Evolutionary conservation across 176 grass and related monocot genomes (phyloP).

Genomic region (Phragmites australis): DNA sequence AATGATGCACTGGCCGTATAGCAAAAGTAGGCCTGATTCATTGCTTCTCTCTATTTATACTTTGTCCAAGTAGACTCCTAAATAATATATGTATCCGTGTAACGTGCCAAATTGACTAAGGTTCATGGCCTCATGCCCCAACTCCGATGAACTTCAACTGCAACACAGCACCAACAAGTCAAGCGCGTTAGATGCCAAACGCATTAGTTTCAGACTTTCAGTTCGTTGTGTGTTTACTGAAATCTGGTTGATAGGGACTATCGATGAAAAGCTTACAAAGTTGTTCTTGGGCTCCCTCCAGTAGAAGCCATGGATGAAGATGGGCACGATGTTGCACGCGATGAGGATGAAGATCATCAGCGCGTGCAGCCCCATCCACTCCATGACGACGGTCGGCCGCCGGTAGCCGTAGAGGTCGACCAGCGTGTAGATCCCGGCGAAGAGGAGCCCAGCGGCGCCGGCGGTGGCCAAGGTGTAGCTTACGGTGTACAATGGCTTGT

Average conservation of each 20-base stretch:
- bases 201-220: neutral
- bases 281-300: slow-evolving; percentile 85
- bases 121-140: slow-evolving; percentile 38
- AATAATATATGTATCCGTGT: neutral
- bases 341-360: slow-evolving; percentile 82
- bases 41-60: neutral
- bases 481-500: slow-evolving; percentile 79
- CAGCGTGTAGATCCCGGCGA: slow-evolving; percentile 68
- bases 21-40: slow-evolving; percentile 53
- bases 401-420: slow-evolving; percentile 81
- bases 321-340: slow-evolving; percentile 81
- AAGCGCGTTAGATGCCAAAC: neutral
- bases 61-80: slow-evolving; percentile 34
- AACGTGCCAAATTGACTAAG: too few species aligned
- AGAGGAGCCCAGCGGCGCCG: slow-evolving; percentile 66
- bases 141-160: slow-evolving; percentile 63
- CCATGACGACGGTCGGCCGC: slow-evolving; percentile 54
- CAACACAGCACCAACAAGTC: neutral
- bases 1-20: slow-evolving; percentile 36
- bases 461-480: slow-evolving; percentile 84
- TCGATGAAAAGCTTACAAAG: slow-evolving; percentile 50
- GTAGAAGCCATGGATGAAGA: slow-evolving; percentile 94
- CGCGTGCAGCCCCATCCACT: slow-evolving; percentile 82
- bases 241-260: neutral
- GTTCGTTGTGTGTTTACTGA: neutral